A percentile compares a stretch with the other conserved stretches of the same genome.
Conservation (phyloP, 2,329 filamentous ascomycete genomes). For the Ascochyta pisi region DNA sequence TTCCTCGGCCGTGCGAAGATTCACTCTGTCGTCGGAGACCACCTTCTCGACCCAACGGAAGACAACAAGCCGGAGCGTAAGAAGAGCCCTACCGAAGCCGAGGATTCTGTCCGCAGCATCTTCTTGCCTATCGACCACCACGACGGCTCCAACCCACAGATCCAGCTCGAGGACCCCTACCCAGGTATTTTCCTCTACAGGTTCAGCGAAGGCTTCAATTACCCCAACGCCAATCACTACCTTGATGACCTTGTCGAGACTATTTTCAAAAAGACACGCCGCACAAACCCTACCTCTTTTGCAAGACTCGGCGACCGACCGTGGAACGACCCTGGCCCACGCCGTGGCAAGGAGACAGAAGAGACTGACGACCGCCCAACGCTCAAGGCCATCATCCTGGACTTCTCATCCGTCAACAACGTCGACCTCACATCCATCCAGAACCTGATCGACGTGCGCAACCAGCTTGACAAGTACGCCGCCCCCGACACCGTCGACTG, state of each 20-base stretch:
- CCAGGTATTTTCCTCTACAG: constrained; percentile 97
- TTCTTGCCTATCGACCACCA: constrained; percentile 86
- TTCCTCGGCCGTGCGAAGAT: constrained; percentile 87
- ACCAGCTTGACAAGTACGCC: constrained; percentile 90
- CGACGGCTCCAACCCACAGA: constrained; percentile 87
- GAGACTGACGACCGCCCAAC: constrained; percentile 65
- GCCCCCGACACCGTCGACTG: constrained; percentile 86
- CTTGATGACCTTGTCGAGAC: constrained; percentile 68
- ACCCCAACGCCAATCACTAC: constrained; percentile 90
- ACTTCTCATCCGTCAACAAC: constrained; percentile 94
- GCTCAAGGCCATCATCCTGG: constrained; percentile 86
- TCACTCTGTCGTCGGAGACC: constrained; percentile 84
- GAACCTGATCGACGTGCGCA: constrained; percentile 91
- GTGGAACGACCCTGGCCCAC: constrained; percentile 92
- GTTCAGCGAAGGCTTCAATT: constrained; percentile 95
- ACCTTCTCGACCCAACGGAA: constrained; percentile 61
- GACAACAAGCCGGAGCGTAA: constrained; percentile 34
- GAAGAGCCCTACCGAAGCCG: constrained; percentile 33
- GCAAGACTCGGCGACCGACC: constrained; percentile 71
- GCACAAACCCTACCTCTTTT: constrained; percentile 75
- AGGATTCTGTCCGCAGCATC: constrained; percentile 70
- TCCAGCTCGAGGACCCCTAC: constrained; percentile 79
- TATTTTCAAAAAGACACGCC: constrained; percentile 68
- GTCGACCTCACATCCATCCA: constrained; percentile 94
- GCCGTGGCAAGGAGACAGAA: constrained; percentile 57